A percentile compares a stretch with the other conserved stretches of the same genome.
phyloP scores from a whole-genome alignment of 495 filamentous ascomycete species.

The Cetradonia linearis region DNA sequence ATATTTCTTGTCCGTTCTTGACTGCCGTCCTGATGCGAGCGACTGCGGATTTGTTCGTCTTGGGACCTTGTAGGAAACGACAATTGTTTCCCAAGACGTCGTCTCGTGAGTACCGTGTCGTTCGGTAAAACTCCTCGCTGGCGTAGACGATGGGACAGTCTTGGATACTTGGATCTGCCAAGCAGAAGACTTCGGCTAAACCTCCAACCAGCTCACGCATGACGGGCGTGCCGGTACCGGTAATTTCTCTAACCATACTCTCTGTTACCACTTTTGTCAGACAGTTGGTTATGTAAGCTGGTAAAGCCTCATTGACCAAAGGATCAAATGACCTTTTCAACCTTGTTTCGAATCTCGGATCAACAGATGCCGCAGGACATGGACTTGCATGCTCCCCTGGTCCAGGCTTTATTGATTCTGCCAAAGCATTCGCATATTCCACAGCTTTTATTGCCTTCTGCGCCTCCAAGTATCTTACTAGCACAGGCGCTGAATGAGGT shows the following conservation, averaged over 20 bases:
- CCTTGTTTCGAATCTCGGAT: constrained; percentile 47
- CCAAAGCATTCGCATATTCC: constrained; percentile 56
- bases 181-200: constrained; percentile 65
- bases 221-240: constrained; percentile 44
- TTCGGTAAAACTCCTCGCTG: constrained; percentile 57
- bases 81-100: constrained; percentile 53
- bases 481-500: constrained; percentile 53
- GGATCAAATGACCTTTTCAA: constrained; percentile 47
- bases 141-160: constrained; percentile 74
- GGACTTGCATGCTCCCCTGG: constrained; percentile 36
- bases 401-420: constrained; percentile 42
- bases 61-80: constrained; percentile 53
- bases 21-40: constrained; percentile 40
- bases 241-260: constrained; percentile 49
- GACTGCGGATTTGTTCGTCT: constrained; percentile 39
- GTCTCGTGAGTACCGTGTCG: constrained; percentile 50
- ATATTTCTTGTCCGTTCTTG: constrained; percentile 43
- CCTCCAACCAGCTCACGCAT: constrained; percentile 57
- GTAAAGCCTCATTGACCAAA: constrained; percentile 57
- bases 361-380: constrained; percentile 37
- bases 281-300: constrained; percentile 56
- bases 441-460: constrained; percentile 62
- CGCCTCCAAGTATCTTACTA: constrained; percentile 56
- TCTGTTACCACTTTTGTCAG: constrained; percentile 50
- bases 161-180: constrained; percentile 60